Base-by-base conservation (phyloP, 495 filamentous ascomycete genomes). In the Halenospora varia region DNA sequence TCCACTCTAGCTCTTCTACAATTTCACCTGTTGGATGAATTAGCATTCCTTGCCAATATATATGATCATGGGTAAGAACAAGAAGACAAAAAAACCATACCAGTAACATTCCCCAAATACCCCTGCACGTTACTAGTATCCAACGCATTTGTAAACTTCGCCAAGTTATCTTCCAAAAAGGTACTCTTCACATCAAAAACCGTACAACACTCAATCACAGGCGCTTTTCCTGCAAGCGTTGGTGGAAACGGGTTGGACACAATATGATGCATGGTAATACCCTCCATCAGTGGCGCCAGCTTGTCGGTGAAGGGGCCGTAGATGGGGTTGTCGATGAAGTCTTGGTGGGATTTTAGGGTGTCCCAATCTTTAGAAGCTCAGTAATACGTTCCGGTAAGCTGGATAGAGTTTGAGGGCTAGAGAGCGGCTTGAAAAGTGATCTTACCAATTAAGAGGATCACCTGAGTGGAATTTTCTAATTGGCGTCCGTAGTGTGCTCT, bases 311-410 rank as follows among this genome's bases (percentile, higher is more conserved):
- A 63, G 1, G 56, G 54, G 2, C 1, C 24, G 44, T 63, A 63
- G 23, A 23, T 10, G 2, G 61, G 53, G 8, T 6, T 2, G 39
- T 25, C 23, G 10, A 49, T 59, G 61, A 63, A 63, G 35, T 48
- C 40, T 40, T 26, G n/a, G 44, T 63, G 56, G 20, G 46, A 20
- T 26, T 25, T 13, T n/a, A 47, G 6, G 19, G 23, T 19, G 13
- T 63, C 56, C 61, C 61, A 63, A 42, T 63, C 61, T 62, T 18
- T 50, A 9, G 42, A 9, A n/a, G 42, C n/a, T 45, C 13, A 15
- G 42, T n/a, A 3, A 35, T 6, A 45, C 2, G 23, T 54, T 24
- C 4, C 10, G 10, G 15, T 45, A 20, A 23, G 49, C 49, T 35
- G 15, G 8, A n/a, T 11, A 3, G 19, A 24, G 9, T 52, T 13